Evolutionary conservation across 768 basidiomycete species (phyloP).

Genomic region (Tricholoma terreum): DNA sequence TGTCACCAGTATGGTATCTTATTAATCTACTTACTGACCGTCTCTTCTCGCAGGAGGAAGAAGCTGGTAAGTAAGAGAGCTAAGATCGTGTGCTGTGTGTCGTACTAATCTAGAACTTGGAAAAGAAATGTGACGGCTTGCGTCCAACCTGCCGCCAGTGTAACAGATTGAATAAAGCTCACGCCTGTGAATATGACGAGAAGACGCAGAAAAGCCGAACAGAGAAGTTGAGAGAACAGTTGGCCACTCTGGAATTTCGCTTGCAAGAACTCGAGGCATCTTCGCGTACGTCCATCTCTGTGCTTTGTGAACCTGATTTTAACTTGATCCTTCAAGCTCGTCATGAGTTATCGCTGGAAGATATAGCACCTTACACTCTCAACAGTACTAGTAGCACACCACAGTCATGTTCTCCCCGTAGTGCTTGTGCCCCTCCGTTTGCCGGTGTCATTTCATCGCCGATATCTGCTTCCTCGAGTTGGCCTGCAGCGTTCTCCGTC

Average conservation of each 20-base stretch:
- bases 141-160: slow-evolving; percentile 58
- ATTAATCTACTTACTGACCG: slow-evolving; percentile 1
- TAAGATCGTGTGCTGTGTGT: background rate
- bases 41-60: slow-evolving; percentile 30
- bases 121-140: slow-evolving; percentile 58
- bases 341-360: background rate
- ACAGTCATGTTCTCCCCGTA: background rate
- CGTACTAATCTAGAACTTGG: background rate
- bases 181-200: slow-evolving; percentile 60
- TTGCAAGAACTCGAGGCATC: slow-evolving; percentile 51
- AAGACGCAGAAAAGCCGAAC: slow-evolving; percentile 58
- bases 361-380: background rate
- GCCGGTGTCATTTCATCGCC: background rate
- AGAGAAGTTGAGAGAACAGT: slow-evolving; percentile 54
- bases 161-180: slow-evolving; percentile 46
- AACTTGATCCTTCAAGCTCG: background rate
- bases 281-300: slow-evolving; percentile 6
- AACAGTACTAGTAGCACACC: background rate
- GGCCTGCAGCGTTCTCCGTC: background rate
- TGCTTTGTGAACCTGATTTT: background rate
- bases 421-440: background rate
- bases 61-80: slow-evolving; percentile 35
- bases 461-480: background rate
- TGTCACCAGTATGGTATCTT: background rate
- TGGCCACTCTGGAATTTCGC: slow-evolving; percentile 48